Evolutionary conservation across 106 monocot species (phyloP).

Genomic region (Dendrobium catenatum): DNA sequence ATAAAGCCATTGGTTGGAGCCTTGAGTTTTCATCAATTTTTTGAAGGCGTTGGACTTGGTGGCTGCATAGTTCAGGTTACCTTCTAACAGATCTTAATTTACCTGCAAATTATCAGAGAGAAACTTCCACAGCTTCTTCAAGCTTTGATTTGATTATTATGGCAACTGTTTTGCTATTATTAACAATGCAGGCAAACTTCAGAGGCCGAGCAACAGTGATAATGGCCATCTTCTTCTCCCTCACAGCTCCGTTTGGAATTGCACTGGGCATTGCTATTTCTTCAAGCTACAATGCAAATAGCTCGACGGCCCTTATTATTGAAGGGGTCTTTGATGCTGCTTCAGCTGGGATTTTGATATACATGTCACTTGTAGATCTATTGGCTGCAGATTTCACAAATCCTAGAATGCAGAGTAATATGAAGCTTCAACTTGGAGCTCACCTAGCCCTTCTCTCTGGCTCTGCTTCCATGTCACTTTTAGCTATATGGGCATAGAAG

Average conservation of each 20-base stretch:
- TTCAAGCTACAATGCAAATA: slow-evolving; percentile 11
- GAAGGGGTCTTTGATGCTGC: slow-evolving; percentile 26
- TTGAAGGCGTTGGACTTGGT: slow-evolving; percentile 62
- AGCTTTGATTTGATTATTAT: too few species aligned
- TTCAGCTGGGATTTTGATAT: slow-evolving; percentile 24
- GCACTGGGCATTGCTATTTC: slow-evolving; percentile 19
- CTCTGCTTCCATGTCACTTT: slow-evolving; percentile 16
- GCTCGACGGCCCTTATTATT: slow-evolving; percentile 17
- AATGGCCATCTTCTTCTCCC: slow-evolving; percentile 30
- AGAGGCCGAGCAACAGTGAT: slow-evolving; percentile 14
- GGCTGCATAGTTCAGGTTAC: slow-evolving; percentile 75
- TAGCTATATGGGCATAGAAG: slow-evolving; percentile 25
- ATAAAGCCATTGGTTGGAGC: slow-evolving; percentile 56
- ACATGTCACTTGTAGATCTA: slow-evolving; percentile 29
- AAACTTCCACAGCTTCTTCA: too few species aligned
- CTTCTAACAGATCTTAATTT: not conserved
- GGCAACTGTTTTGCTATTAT: too few species aligned
- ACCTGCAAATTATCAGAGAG: not conserved
- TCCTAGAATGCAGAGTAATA: slow-evolving; percentile 15
- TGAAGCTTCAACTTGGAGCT: slow-evolving; percentile 15
- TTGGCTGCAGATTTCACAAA: slow-evolving; percentile 24
- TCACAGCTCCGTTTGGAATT: slow-evolving; percentile 23
- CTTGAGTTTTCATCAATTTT: slow-evolving; percentile 66
- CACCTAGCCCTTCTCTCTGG: slow-evolving; percentile 15
- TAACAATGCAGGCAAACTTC: slow-evolving; percentile 16